Base-by-base conservation (phyloP, 2,329 filamentous ascomycete genomes). In the Colletotrichum spinosum region DNA sequence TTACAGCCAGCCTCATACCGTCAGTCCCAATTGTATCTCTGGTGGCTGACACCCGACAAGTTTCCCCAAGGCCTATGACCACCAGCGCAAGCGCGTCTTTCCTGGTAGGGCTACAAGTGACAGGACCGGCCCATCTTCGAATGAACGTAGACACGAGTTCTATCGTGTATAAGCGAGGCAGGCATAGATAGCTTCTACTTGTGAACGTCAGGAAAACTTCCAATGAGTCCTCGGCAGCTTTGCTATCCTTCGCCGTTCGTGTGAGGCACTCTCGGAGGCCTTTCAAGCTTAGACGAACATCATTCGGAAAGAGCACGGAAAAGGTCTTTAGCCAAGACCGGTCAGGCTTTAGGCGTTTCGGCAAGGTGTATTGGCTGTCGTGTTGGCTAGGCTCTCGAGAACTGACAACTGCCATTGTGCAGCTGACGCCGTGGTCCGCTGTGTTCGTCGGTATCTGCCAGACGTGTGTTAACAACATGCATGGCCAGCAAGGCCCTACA, bases 41-140 rank as follows among this genome's bases (percentile, higher is more conserved):
- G 10, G 35, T 34, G 6, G 12, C 35, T 35, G 25, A 25, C 25
- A 25, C 46, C 25, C 10, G 46, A 49, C 25, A 10, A 49, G 46
- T 10, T 49, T 49, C 10, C 17, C 46, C 25, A 35, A 49, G 46
- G 46, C 46, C 46, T 13, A 49, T 35, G 25, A 49, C 35, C 33
- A 49, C 46, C 46, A 49, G 25, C 25, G 25, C 46, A 49, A 49
- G 35, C 17, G 46, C 46, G 25, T 49, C 46, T 49, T 25, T 49
- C 46, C 46, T 49, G 25, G 46, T 35, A 13, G 46, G 25, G 46
- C 46, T 34, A 49, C 17, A 49, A 17, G 46, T 49, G 9, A 13
- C 35, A 8, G 46, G 25, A 49, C 35, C 46, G 11, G n/a, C 17
- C 46, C 46, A 49, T 49, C 46, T 49, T 25, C 17, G 25, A 49